phyloP scores from a whole-genome alignment of 371 early-diverging fungal genomes.

The Dipsacomyces acuminosporus region DNA sequence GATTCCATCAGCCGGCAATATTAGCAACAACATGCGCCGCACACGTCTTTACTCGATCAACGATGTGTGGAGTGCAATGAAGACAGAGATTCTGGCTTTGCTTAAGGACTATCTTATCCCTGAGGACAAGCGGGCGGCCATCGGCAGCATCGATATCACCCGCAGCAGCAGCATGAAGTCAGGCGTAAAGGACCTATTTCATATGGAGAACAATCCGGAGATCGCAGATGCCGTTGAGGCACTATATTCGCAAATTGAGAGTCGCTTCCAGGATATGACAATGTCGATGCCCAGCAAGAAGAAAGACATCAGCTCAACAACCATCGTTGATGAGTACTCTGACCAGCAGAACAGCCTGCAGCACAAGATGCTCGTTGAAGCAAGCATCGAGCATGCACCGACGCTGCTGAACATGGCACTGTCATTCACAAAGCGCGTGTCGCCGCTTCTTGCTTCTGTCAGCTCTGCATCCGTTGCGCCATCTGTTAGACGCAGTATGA shows the following conservation, averaged over 20 bases:
- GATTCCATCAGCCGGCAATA: not conserved
- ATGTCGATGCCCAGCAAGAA: constrained; percentile 14
- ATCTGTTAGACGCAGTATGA: constrained; percentile 38
- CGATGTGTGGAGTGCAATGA: constrained; percentile 62
- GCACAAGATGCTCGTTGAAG: constrained; percentile 40
- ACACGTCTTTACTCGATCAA: constrained; percentile 47
- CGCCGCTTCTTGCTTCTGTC: constrained; percentile 17
- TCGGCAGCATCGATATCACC: constrained; percentile 12
- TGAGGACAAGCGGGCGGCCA: constrained; percentile 23
- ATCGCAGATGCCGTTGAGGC: constrained; percentile 26
- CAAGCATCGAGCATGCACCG: constrained; percentile 48
- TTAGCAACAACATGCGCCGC: constrained; percentile 22
- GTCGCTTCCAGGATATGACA: constrained; percentile 39
- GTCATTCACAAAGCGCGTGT: constrained; percentile 33
- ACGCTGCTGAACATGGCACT: constrained; percentile 42
- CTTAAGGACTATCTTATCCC: constrained; percentile 63
- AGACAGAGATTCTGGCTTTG: constrained; percentile 59
- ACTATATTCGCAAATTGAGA: constrained; percentile 37
- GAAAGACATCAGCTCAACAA: constrained; percentile 31
- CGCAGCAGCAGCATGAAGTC: constrained; percentile 9
- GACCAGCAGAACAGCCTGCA: constrained; percentile 34
- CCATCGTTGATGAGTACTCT: constrained; percentile 47
- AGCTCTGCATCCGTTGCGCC: constrained; percentile 6
- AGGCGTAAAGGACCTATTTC: constrained; percentile 38
- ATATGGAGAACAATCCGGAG: constrained; percentile 27